phyloP scores from a whole-genome alignment of 495 filamentous ascomycete genomes.

The Chaetomium tenue region DNA sequence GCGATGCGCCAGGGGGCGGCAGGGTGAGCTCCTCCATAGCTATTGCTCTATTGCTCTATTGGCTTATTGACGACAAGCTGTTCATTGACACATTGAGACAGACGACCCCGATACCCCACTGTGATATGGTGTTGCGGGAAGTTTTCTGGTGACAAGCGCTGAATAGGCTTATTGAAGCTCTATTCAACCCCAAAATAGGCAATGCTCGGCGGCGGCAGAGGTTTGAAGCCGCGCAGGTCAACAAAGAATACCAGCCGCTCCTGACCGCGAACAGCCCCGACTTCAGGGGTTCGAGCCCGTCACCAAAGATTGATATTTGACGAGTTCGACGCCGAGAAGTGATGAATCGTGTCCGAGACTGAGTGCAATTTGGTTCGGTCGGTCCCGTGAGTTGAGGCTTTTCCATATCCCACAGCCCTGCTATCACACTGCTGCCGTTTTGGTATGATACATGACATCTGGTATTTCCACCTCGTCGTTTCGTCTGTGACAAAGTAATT shows the following conservation, averaged over 20 bases:
- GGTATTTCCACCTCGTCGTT: background rate
- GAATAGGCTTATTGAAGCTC: conserved; percentile 35
- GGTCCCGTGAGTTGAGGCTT: background rate
- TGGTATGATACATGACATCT: background rate
- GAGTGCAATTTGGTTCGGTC: background rate
- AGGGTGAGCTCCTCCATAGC: conserved; percentile 9
- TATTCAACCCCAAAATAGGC: conserved; percentile 40
- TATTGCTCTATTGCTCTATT: conserved; percentile 20
- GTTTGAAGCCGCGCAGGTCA: conserved; percentile 16
- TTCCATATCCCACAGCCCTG: background rate
- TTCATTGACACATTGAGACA: conserved; percentile 18
- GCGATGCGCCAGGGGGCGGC: conserved; percentile 2
- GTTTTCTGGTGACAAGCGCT: conserved; percentile 5
- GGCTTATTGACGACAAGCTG: conserved; percentile 13
- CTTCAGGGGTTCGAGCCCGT: background rate
- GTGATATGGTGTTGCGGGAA: conserved; percentile 19
- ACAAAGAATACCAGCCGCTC: conserved; percentile 19
- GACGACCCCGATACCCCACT: conserved; percentile 18
- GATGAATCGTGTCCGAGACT: conserved; percentile 8
- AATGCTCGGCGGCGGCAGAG: conserved; percentile 18
- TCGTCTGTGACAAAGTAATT: background rate
- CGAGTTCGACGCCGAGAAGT: background rate
- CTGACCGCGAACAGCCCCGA: conserved; percentile 4
- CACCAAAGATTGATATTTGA: conserved; percentile 7
- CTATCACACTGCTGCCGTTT: background rate